Evolutionary conservation across 1,139 yeast species (phyloP), one percentile per base, ranked within the genome.

Genomic region (Citeromyces hawaiiensis): DNA sequence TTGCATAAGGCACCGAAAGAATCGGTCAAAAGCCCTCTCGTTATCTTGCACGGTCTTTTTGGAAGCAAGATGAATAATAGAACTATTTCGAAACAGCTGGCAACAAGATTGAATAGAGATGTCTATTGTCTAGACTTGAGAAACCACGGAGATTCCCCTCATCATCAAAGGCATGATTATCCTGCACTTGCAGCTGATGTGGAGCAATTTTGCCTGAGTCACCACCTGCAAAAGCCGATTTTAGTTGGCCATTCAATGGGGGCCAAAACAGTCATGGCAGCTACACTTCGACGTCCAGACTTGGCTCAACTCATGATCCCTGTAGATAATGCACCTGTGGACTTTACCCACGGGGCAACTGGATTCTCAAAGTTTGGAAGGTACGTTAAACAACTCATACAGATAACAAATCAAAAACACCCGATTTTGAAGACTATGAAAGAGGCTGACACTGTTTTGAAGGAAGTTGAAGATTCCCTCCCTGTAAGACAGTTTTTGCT

Each of bases 161-260:
- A 83, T 51, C 55, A 51, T 21, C 52, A 59, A 0, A 61, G 81
- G 25, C 85, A 85, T 51, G 91, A 83, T 56, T 87, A 88, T 56
- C 81, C 85, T 0, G 30, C 30, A 11, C 16, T 35, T 10, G 27
- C 37, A 11, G 29, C 30, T n/a, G 37, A 35, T 23, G 17, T 35
- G 23, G 37, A 35, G 31, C 52, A 59, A 29, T 91, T 88, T 54
- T 68, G 87, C 13, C 50, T 52, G 1, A 69, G 68, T 4, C 66
- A 73, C 14, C 49, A 59, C 0, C 47, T 77, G 11, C 62, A 63
- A 29, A 50, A 68, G 35, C 83, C 94, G 0, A 74, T 85, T 13
- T 48, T 91, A 15, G 66, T 91, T 19, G 98, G 98, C 1, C 97
- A 88, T 57, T 86, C 96, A 0, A 86, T 91, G 96, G 98, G 98